Conservation (phyloP, 176 grass and related monocot species). For the Eragrostis nindensis region DNA sequence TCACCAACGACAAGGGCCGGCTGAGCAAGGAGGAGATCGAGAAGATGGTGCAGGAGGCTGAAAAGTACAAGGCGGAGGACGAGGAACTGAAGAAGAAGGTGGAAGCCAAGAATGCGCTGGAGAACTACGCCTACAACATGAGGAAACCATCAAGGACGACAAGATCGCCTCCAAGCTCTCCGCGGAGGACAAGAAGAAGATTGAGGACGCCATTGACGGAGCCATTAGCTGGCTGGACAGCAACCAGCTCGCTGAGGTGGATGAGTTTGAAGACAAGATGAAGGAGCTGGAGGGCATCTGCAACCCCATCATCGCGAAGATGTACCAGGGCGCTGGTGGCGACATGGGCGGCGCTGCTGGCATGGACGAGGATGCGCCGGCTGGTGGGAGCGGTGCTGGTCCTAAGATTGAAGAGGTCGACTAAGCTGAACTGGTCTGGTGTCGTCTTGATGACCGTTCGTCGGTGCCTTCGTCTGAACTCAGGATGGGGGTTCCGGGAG, state of each 20-base stretch:
- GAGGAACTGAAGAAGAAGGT: conserved; percentile 85
- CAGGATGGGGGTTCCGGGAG: not conserved
- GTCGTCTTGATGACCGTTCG: not conserved
- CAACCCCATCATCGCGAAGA: conserved; percentile 83
- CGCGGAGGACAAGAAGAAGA: conserved; percentile 70
- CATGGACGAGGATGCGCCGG: conserved; percentile 65
- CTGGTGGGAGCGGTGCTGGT: conserved; percentile 46
- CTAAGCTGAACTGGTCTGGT: not conserved
- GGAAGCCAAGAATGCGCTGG: conserved; percentile 75
- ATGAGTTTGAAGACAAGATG: conserved; percentile 90
- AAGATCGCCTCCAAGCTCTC: conserved; percentile 77
- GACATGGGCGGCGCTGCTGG: conserved; percentile 51
- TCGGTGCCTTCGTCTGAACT: not conserved
- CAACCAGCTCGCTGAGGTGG: conserved; percentile 76
- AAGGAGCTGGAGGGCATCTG: conserved; percentile 78
- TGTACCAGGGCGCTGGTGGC: conserved; percentile 70
- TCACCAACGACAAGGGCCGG: conserved; percentile 83
- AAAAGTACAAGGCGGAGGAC: conserved; percentile 86
- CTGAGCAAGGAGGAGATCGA: conserved; percentile 91
- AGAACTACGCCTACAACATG: conserved; percentile 98
- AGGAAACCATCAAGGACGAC: conserved; percentile 89
- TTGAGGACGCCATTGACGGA: conserved; percentile 60
- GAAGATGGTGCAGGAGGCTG: conserved; percentile 84
- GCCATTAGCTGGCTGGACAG: conserved; percentile 73
- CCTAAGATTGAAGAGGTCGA: conserved; percentile 80